Percentiles rank a stretch among this genome's conserved stretches.
Evolutionary conservation across 1,139 yeast genomes (phyloP).

Genomic region (Scheffersomyces quercinus): DNA sequence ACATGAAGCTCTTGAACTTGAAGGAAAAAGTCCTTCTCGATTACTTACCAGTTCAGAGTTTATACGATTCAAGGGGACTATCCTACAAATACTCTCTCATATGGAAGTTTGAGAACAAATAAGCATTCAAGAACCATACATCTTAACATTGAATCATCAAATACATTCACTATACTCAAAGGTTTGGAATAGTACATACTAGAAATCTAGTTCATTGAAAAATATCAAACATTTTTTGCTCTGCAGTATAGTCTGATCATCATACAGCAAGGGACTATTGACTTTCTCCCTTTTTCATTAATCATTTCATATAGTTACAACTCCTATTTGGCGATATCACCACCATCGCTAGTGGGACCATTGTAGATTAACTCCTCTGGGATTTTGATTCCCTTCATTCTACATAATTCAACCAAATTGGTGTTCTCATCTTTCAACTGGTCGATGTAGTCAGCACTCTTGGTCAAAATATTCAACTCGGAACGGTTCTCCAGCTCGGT

Average conservation of each 20-base stretch:
- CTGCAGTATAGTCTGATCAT: too few relatives aligned
- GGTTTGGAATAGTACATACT: too few relatives aligned
- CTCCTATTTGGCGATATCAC: slow-evolving; percentile 16
- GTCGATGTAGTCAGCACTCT: slow-evolving; percentile 49
- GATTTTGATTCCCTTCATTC: slow-evolving; percentile 35
- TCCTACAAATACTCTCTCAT: slow-evolving; percentile 22
- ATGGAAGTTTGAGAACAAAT: slow-evolving; percentile 19
- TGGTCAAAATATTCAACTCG: slow-evolving; percentile 45
- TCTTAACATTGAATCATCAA: too few relatives aligned
- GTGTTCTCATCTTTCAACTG: slow-evolving; percentile 40
- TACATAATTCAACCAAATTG: slow-evolving; percentile 35
- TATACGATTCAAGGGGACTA: slow-evolving; percentile 20
- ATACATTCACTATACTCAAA: too few relatives aligned
- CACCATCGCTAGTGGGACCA: slow-evolving; percentile 34
- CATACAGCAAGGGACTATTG: too few relatives aligned
- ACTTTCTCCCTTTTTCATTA: too few relatives aligned
- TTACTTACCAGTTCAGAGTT: slow-evolving; percentile 26
- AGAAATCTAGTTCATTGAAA: too few relatives aligned
- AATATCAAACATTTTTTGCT: too few relatives aligned
- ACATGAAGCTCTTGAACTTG: slow-evolving; percentile 1
- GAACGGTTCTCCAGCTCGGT: slow-evolving; percentile 46
- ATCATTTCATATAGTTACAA: too few relatives aligned
- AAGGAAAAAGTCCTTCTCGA: slow-evolving; percentile 14
- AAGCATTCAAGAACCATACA: slow-evolving; percentile 1
- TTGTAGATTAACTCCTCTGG: slow-evolving; percentile 39